Conservation (phyloP, 108 stramenopile genomes). For the Asterionellopsis glacialis region DNA sequence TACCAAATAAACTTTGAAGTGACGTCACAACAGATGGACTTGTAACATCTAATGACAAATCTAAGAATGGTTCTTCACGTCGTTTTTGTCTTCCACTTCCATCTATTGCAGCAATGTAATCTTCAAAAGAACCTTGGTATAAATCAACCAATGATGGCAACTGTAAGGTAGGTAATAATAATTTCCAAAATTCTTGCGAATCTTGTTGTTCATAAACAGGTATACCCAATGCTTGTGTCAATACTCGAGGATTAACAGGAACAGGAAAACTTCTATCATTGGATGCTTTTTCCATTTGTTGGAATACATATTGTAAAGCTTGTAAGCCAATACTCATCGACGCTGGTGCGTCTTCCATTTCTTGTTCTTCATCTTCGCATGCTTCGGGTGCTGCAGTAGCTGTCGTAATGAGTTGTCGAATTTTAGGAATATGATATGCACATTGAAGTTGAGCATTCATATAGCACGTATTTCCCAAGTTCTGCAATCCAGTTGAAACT, state of each 20-base stretch:
- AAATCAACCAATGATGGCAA: conserved; percentile 41
- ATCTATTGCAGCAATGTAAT: conserved; percentile 60
- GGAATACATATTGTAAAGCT: conserved; percentile 35
- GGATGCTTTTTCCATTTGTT: conserved; percentile 29
- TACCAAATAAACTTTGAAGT: conserved; percentile 49
- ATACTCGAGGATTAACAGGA: conserved; percentile 27
- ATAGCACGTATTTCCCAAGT: conserved; percentile 84
- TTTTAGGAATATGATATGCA: conserved; percentile 74
- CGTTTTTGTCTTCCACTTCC: conserved; percentile 60
- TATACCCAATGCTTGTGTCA: conserved; percentile 66
- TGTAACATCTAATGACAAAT: conserved; percentile 71
- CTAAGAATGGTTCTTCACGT: conserved; percentile 68
- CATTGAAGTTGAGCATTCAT: conserved; percentile 80
- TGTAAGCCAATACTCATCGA: conserved; percentile 10
- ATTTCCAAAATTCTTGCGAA: conserved; percentile 90
- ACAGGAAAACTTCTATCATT: background rate
- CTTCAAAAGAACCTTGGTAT: conserved; percentile 73
- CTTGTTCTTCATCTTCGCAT: background rate
- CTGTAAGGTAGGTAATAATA: conserved; percentile 66
- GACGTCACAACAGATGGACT: conserved; percentile 44
- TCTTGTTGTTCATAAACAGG: conserved; percentile 74
- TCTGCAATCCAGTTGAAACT: conserved; percentile 53
- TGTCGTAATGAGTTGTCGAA: conserved; percentile 41
- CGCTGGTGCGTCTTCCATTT: background rate
- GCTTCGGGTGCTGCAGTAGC: conserved; percentile 4